Evolutionary conservation across 768 basidiomycete species (phyloP), one percentile per base, ranked within the genome.

Genomic region (Mycena maculata): DNA sequence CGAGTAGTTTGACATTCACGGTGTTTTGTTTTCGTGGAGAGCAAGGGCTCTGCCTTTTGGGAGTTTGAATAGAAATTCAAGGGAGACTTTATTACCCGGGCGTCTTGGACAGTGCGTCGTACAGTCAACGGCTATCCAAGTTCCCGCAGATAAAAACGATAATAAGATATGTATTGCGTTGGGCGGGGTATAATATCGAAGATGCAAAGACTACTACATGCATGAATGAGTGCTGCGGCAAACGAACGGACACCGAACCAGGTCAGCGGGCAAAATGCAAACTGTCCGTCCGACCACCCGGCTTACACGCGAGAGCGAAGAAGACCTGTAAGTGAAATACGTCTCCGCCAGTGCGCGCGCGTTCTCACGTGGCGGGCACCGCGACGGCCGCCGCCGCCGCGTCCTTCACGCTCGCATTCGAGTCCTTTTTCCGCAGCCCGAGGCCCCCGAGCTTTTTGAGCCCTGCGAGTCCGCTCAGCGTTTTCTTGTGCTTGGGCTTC

Each of bases 391-490:
- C 62, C 38, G 20, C 68, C 18, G 64, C 49, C 42, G 41, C 68
- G 57, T 83, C 86, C 72, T 86, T 86, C 63, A 83, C 70, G 71
- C 81, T 85, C 71, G 81, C 81, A 67, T 74, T 74, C 41, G 87
- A 85, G 68, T 85, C 86, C 74, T 85, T 86, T 78, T 87, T 89
- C 80, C 82, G 78, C 72, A 79, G 78, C 36, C 49, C 25, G 82
- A 71, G 55, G 45, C 82, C 77, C 50, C 86, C 84, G 27, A 90
- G 73, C 72, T 85, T 86, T 78, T 88, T 91, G 68, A 90, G 76
- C 48, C 81, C 82, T 30, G 86, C 81, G 48, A 88, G 79, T 53
- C 86, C 81, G 74, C 88, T 89, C 75, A 83, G 87, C 65, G 82
- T 86, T 80, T 87, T 90, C 76, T 81, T 77, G 36, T 86, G 86